Base-by-base conservation (phyloP, 345 rosid genomes). In the Sonneratia alba region DNA sequence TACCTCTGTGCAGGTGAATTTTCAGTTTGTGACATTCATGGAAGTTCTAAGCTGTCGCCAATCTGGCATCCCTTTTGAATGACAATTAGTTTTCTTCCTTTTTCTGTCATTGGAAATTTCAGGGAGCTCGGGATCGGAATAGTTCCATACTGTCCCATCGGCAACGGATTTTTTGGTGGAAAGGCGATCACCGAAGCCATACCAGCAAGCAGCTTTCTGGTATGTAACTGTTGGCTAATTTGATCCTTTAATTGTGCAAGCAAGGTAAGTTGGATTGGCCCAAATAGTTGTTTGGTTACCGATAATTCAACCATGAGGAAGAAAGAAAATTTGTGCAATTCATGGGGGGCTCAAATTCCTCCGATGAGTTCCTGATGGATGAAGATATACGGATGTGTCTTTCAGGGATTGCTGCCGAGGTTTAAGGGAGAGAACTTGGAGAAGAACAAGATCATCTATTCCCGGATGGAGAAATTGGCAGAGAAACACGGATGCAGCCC, bases 1-100 rank as follows among this genome's bases (percentile, higher is more conserved):
- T 82, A 64, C 86, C 83, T 5, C 67, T 84, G 32, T 86, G 89
- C 87, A 77, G 89, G 85, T 84, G 59, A 38, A 32, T 0, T 55
- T 18, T 70, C 15, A 9, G 2, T 47, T 47, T 2, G 51, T 42
- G 45, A 42, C 45, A 4, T 4, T 42, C 7, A 9, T 42, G 45
- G 45, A 42, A 42, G 45, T 42, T 9, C 45, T 42, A 4, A 4
- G 45, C 45, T 42, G 10, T 4, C 7, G 10, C 45, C 7, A 8
- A 40, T 40, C 4, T 40, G 43, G 43, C 8, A 42, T 42, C 3
- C 45, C 45, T 42, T 42, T 42, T 42, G 2, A 42, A 42, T 42
- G 45, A 42, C 45, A 42, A 42, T 42, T 9, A 1, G 10, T 42
- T 2, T 42, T 42, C 32, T 27, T 27, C 32, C 32, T 27, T 27